phyloP scores from a whole-genome alignment of 2,329 filamentous ascomycete species.

The Chaetomiaceae sp. region DNA sequence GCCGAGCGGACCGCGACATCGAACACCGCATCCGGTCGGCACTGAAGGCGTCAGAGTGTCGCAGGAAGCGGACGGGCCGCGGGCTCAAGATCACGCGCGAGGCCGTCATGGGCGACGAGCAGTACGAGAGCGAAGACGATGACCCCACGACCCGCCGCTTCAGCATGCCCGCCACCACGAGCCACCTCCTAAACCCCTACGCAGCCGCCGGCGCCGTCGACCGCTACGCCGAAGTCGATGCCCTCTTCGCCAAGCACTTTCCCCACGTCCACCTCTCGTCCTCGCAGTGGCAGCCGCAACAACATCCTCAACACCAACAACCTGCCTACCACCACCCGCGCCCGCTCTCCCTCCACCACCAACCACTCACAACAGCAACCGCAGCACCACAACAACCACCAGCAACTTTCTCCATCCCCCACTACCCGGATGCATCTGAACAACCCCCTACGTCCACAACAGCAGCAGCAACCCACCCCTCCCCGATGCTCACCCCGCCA shows the following conservation, averaged over 20 bases:
- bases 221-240: slow-evolving; percentile 44
- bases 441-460: not conserved
- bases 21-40: slow-evolving; percentile 88
- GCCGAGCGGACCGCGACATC: slow-evolving; percentile 77
- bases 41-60: slow-evolving; percentile 80
- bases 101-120: slow-evolving; percentile 85
- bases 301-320: not conserved
- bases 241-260: slow-evolving; percentile 43
- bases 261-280: slow-evolving; percentile 34
- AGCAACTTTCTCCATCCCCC: not conserved
- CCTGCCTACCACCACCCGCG: not conserved
- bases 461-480: not conserved
- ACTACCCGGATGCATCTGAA: not conserved
- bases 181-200: slow-evolving; percentile 50
- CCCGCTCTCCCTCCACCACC: not conserved
- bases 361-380: too few relatives aligned
- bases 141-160: slow-evolving; percentile 62
- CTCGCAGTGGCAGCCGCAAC: not conserved
- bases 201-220: slow-evolving; percentile 30
- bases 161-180: slow-evolving; percentile 53
- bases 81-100: slow-evolving; percentile 76
- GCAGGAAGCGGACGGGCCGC: slow-evolving; percentile 81
- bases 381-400: too few relatives aligned
- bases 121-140: slow-evolving; percentile 95
- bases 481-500: not conserved